These are phyloP conservation scores for Umbilicaria muhlenbergii DNA, from an alignment of 495 filamentous ascomycete genomes.

Conservation along the genomic window DNA sequence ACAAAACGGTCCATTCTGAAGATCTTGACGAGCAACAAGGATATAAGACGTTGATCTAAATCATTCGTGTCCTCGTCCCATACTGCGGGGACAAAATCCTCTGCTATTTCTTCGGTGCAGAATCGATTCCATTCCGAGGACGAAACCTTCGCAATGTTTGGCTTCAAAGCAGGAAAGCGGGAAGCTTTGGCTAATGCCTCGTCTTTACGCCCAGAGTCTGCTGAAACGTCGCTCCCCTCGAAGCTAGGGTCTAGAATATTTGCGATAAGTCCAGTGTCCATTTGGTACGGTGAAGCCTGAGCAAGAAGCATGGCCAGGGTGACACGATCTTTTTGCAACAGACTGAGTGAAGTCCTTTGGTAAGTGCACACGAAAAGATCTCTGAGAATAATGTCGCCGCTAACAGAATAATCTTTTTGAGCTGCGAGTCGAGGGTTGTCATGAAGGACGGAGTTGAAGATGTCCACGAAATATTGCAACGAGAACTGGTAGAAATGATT, in stretches of 20 bases:
- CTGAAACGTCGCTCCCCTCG: slow-evolving; percentile 65
- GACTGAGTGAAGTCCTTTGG: slow-evolving; percentile 78
- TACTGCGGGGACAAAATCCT: slow-evolving; percentile 64
- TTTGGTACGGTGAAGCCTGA: slow-evolving; percentile 82
- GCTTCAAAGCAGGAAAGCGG: slow-evolving; percentile 58
- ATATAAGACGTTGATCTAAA: slow-evolving; percentile 65
- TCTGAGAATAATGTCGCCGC: slow-evolving; percentile 74
- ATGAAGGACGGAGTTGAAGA: slow-evolving; percentile 86
- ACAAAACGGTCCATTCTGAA: slow-evolving; percentile 94
- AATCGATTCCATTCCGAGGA: slow-evolving; percentile 61
- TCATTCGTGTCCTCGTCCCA: slow-evolving; percentile 51
- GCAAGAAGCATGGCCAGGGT: slow-evolving; percentile 93
- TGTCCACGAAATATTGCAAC: slow-evolving; percentile 91
- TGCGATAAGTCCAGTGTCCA: slow-evolving; percentile 82
- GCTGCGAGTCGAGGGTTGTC: slow-evolving; percentile 57
- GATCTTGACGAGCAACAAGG: slow-evolving; percentile 77
- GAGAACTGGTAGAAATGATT: slow-evolving; percentile 99
- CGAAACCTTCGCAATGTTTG: slow-evolving; percentile 45
- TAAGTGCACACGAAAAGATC: slow-evolving; percentile 85
- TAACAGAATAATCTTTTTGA: slow-evolving; percentile 56
- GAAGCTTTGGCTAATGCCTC: slow-evolving; percentile 53
- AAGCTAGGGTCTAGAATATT: slow-evolving; percentile 65
- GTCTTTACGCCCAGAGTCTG: slow-evolving; percentile 41
- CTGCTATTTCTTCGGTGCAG: slow-evolving; percentile 70
- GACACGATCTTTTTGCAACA: slow-evolving; percentile 87